Base-by-base conservation (phyloP, 441 rosid genomes). In the Populus hybrid region DNA sequence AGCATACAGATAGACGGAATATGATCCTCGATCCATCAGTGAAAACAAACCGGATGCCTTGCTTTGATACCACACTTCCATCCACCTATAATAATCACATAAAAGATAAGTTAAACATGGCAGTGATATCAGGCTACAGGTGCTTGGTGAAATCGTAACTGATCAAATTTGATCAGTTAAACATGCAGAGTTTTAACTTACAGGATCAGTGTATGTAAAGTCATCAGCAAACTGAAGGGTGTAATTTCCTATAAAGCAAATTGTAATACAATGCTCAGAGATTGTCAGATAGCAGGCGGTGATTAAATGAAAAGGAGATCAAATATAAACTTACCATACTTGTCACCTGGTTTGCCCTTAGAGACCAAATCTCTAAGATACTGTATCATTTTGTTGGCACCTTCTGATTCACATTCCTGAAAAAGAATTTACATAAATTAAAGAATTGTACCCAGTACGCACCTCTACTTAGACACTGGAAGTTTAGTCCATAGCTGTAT, bases 331-430 rank as follows among this genome's bases (percentile, higher is more conserved):
- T 87, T 85, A 91, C 98, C 97, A 84, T 86, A 89, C 34, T 77
- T 86, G 40, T 90, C 95, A 61, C 95, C 98, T n/a, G 87, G 81
- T 89, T 88, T 88, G 89, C 90, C 85, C 85, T 88, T 87, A 67
- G 95, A 87, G 79, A 90, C 40, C 76, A 93, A 80, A 79, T 88
- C 95, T 88, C 97, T 88, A 76, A 94, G 94, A 85, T 86, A 82
- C 65, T 87, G 90, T 6, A 91, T 75, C 97, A 94, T 91, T 86
- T 92, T 90, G 81, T 91, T 90, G 75, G 98, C 97, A 79, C 94
- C 98, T 84, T 89, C 95, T 75, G 98, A 93, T 86, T 92, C 97
- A 81, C 99, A 94, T 78, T 90, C 98, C 98, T 91, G 90, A 74
- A 75, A 63, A 80, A 46, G 26, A 38, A 78, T 57, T 76, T 35